Evolutionary conservation across 2,329 filamentous ascomycete species (phyloP).

Genomic region (Fusarium hainanense): DNA sequence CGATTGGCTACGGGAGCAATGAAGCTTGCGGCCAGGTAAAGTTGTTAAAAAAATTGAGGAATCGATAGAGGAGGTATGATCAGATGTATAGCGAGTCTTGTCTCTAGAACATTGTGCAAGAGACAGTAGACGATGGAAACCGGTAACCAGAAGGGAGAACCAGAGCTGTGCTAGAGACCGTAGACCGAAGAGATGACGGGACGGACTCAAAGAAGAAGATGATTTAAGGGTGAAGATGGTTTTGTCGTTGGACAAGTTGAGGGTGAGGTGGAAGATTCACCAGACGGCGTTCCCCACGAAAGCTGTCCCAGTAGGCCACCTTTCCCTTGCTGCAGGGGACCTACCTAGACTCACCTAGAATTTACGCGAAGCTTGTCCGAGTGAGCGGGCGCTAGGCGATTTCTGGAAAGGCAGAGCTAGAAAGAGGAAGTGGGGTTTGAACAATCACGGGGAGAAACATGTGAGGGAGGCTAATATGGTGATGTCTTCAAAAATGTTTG

Average conservation of each 20-base stretch:
- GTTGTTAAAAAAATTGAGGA: slow-evolving; percentile 24
- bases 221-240: slow-evolving; percentile 41
- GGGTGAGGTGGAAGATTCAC: slow-evolving; percentile 58
- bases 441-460: slow-evolving; percentile 40
- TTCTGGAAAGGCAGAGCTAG: slow-evolving; percentile 22
- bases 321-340: slow-evolving; percentile 40
- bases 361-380: slow-evolving; percentile 48
- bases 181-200: slow-evolving; percentile 39
- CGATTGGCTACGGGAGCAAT: slow-evolving; percentile 38
- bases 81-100: slow-evolving; percentile 45
- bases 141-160: slow-evolving; percentile 56
- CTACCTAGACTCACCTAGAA: slow-evolving; percentile 41
- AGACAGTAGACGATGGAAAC: slow-evolving; percentile 50
- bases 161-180: slow-evolving; percentile 53
- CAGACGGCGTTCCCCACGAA: slow-evolving; percentile 42
- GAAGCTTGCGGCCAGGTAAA: slow-evolving; percentile 39
- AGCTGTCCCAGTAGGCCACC: slow-evolving; percentile 36
- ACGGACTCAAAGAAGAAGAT: slow-evolving; percentile 41
- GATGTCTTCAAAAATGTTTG: slow-evolving; percentile 5
- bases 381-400: slow-evolving; percentile 22
- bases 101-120: slow-evolving; percentile 56
- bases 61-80: slow-evolving; percentile 40
- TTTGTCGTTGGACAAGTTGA: slow-evolving; percentile 48
- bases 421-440: slow-evolving; percentile 33
- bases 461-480: slow-evolving; percentile 24